These are phyloP conservation scores for Rhizophlyctis rosea DNA, from an alignment of 192 early-diverging fungal genomes.

Conservation along the genomic window DNA sequence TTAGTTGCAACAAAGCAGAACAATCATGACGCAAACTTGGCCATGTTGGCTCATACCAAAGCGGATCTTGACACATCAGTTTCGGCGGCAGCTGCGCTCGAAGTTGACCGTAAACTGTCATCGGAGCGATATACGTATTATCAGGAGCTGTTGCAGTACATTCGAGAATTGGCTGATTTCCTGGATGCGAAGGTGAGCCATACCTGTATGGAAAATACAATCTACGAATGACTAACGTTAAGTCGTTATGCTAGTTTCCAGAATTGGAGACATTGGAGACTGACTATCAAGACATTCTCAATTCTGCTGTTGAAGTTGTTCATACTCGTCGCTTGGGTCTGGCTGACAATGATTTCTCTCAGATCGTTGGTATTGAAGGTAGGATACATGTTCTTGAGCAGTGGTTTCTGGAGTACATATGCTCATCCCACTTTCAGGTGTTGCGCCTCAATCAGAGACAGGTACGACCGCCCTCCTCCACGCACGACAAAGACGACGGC, in stretches of 20 bases:
- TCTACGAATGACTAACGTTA: neutral
- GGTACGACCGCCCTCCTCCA: no score
- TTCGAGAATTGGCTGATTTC: constrained; percentile 38
- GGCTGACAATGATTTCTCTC: neutral
- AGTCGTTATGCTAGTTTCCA: constrained; percentile 4
- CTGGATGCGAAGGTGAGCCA: constrained; percentile 34
- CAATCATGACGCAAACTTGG: neutral
- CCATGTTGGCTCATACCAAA: constrained; percentile 11
- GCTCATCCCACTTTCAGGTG: no score
- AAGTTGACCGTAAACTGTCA: constrained; percentile 14
- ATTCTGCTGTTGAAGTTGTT: neutral
- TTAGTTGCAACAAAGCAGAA: constrained; percentile 17
- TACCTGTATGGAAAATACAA: neutral
- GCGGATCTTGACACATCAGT: constrained; percentile 15
- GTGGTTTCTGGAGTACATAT: no score
- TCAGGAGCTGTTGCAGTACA: constrained; percentile 34
- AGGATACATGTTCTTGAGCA: no score
- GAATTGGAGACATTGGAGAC: constrained; percentile 22
- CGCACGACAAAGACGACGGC: no score
- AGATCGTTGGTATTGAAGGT: neutral
- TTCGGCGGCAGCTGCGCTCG: constrained; percentile 10
- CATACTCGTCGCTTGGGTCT: neutral
- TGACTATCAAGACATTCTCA: constrained; percentile 7
- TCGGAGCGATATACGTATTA: constrained; percentile 33
- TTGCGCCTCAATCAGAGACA: no score